Percentiles rank a stretch among this genome's conserved stretches.
Conservation (phyloP, 306 rosid genomes). For the Ochetophila trinervis region DNA sequence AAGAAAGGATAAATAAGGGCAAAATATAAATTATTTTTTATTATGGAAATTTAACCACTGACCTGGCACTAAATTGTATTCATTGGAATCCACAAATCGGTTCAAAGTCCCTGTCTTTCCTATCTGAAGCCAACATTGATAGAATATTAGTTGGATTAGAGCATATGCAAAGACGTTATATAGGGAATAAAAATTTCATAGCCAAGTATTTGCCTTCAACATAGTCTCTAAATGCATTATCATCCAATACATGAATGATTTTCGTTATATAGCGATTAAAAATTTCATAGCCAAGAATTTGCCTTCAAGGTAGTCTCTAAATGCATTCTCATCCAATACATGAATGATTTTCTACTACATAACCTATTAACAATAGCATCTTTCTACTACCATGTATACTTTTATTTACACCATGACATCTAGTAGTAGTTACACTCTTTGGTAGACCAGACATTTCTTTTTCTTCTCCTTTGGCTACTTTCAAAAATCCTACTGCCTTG, state of each 20-base stretch:
- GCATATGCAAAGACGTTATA: constrained; percentile 13
- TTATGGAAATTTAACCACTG: constrained; percentile 16
- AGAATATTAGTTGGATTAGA: constrained; percentile 27
- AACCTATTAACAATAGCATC: constrained; percentile 47
- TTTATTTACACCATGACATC: constrained; percentile 10
- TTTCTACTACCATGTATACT: constrained; percentile 4
- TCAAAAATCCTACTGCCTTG: background rate
- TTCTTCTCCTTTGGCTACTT: no score
- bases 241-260: constrained; percentile 88
- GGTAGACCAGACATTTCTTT: background rate
- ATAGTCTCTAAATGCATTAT: constrained; percentile 89
- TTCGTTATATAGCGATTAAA: no score
- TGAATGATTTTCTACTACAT: constrained; percentile 83
- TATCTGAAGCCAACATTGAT: constrained; percentile 71
- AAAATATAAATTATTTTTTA: background rate
- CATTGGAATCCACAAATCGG: constrained; percentile 95
- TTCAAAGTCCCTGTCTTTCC: constrained; percentile 93
- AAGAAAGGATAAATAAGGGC: no score
- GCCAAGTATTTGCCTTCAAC: constrained; percentile 74
- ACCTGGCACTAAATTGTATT: constrained; percentile 31
- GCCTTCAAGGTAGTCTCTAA: constrained; percentile 95
- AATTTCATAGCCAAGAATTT: constrained; percentile 31
- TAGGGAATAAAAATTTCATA: background rate
- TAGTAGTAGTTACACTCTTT: constrained; percentile 5
- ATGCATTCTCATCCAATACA: constrained; percentile 95